Base-by-base conservation (phyloP, 2,329 filamentous ascomycete genomes). In the Cladosporium austrohemisphaericum region DNA sequence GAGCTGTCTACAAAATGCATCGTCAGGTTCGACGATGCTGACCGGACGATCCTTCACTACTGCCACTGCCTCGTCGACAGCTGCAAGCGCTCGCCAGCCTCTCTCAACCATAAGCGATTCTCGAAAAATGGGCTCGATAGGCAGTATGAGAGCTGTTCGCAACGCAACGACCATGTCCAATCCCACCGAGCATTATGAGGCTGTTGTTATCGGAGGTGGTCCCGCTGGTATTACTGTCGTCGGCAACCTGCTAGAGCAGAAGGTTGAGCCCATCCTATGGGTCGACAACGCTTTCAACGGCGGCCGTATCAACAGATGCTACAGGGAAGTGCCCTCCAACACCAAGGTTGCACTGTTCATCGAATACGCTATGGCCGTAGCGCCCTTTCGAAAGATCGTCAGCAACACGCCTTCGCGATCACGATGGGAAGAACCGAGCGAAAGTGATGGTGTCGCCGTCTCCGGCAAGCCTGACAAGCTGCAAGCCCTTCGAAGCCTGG, bases 321-420 rank as follows among this genome's bases (percentile, higher is more conserved):
- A 84, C 60, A 72, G 79, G 40, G 79, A 83, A 59, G 81, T 84
- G 16, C 80, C 80, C 54, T 78, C 73, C 57, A 84, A 84, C 61
- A 84, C 81, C 50, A 83, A 80, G 59, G 79, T 80, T 33, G 72
- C 74, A 36, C 69, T 80, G 18, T 84, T 84, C 60, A 66, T 79
- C 51, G 69, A 76, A 22, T 84, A 77, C 62, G 78, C 78, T 14
- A 71, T 75, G 14, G 77, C 74, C 1, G 64, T 78, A 1, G 63
- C 73, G 28, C 70, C 78, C 0, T 82, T 84, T 60, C 68, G 70
- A 51, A 65, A 73, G 14, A 73, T 83, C 37, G 67, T 76, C 41
- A 68, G 74, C 41, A 67, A 65, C 18, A 68, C 74, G 2, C 68
- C 70, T 10, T 68, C 69, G 6, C 48, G 57, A 50, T 56, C 57